Base-by-base conservation (phyloP, 2,329 filamentous ascomycete species). In the Talaromyces sp. region DNA sequence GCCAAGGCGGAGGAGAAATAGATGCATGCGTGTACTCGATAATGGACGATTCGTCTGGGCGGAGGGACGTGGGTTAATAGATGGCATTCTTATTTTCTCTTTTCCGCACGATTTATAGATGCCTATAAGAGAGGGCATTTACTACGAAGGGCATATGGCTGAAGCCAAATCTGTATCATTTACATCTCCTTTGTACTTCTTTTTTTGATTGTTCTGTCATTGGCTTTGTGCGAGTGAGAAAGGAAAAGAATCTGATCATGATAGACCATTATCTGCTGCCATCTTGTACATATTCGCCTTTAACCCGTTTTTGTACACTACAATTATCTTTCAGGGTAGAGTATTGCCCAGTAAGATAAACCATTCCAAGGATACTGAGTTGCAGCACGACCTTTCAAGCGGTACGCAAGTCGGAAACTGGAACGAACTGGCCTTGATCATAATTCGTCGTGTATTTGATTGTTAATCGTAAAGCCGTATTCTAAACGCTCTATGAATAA, bases 1-100 rank as follows among this genome's bases (percentile, higher is more conserved):
- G 84, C 86, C 73, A 81, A 92, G 72, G 79, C 80, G 62, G 80
- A 78, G 60, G 82, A 83, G 54, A 71, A 71, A 71, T 77, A 76
- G 70, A 73, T 62, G 51, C 49, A 3, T 43, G 11, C 27, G 49
- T 56, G n/a, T 45, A 45, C 22, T 45, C 40, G 36, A 29, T 17
- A 54, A 47, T 38, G 64, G 34, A 19, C 25, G 38, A 58, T 47
- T 31, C 8, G 40, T 17, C 65, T 34, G 11, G 71, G 68, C 66
- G 71, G 70, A 70, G 72, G 5, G 72, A 72, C 72, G 73, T 74
- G 70, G 66, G 69, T 65, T 71, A 75, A 59, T 70, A 72, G 65
- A 67, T 64, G 66, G 66, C 60, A 68, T 63, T 58, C 56, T 51
- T 62, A 34, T 49, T 51, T 51, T 61, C 56, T 43, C 56, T 43